A percentile compares a stretch with the other conserved stretches of the same genome.
phyloP scores from a whole-genome alignment of 164 flowering plant species.

The Pachysandra terminalis region DNA sequence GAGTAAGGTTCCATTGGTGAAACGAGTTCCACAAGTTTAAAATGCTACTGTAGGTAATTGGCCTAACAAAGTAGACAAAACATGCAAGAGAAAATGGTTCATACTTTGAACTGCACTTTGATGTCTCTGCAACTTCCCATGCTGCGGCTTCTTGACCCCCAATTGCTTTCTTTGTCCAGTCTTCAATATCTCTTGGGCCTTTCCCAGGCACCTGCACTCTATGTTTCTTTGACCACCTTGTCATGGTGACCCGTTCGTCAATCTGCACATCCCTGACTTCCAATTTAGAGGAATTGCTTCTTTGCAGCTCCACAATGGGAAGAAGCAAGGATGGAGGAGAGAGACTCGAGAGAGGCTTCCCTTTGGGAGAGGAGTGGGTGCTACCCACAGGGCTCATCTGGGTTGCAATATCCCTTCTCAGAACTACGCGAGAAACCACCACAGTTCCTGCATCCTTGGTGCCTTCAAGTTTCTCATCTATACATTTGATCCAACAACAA shows the following conservation, averaged over 20 bases:
- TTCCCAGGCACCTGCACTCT: constrained; percentile 36
- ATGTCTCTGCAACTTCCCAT: constrained; percentile 69
- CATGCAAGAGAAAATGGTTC: not conserved
- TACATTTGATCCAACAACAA: constrained; percentile 7
- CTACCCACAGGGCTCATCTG: constrained; percentile 95
- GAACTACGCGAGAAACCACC: constrained; percentile 54
- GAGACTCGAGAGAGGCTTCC: constrained; percentile 41
- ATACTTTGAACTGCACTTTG: constrained; percentile 68
- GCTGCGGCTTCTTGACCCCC: constrained; percentile 41
- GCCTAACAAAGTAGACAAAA: not conserved
- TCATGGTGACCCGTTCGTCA: constrained; percentile 73
- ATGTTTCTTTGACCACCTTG: constrained; percentile 76
- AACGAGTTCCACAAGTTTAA: not conserved
- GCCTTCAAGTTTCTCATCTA: constrained; percentile 50
- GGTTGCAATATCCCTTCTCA: constrained; percentile 92
- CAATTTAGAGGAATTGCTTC: constrained; percentile 33
- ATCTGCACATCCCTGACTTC: constrained; percentile 85
- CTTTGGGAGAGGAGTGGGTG: constrained; percentile 55
- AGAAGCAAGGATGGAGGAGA: constrained; percentile 34
- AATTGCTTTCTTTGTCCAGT: constrained; percentile 48
- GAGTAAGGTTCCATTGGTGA: too few relatives aligned
- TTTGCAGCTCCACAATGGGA: constrained; percentile 53
- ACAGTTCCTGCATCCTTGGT: constrained; percentile 47
- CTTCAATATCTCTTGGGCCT: constrained; percentile 38
- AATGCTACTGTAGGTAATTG: not conserved